A percentile compares a stretch with the other conserved stretches of the same genome.
These are phyloP conservation scores for Pseudoperonospora humuli DNA, from an alignment of 352 stramenopile species.

Conservation along the genomic window DNA sequence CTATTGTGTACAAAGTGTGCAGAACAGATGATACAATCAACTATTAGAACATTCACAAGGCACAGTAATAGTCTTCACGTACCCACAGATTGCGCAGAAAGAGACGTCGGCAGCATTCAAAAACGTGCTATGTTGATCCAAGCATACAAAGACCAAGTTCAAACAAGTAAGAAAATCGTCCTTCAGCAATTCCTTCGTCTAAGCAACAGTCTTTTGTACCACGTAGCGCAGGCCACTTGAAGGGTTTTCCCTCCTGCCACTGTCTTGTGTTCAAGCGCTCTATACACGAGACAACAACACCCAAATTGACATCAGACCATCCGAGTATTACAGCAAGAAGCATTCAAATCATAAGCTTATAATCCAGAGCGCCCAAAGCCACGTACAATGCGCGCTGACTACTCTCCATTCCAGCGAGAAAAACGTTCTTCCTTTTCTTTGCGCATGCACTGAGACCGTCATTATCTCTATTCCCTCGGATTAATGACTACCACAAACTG, in stretches of 20 bases:
- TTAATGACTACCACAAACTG: slow-evolving; percentile 5
- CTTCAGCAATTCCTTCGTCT: neutral
- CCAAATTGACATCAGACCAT: neutral
- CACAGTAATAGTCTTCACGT: neutral
- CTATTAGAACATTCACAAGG: neutral
- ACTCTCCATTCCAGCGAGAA: slow-evolving; percentile 7
- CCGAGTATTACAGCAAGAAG: neutral
- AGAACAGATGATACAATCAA: neutral
- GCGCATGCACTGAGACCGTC: neutral
- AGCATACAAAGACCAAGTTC: neutral
- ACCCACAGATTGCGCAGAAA: slow-evolving; percentile 70
- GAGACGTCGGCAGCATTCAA: slow-evolving; percentile 50
- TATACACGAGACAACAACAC: neutral
- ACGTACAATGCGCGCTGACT: slow-evolving; percentile 16
- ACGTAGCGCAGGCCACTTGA: slow-evolving; percentile 43
- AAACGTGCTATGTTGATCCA: slow-evolving; percentile 40
- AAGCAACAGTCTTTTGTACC: slow-evolving; percentile 20
- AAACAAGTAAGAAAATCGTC: slow-evolving; percentile 2
- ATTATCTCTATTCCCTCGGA: neutral
- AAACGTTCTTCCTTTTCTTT: slow-evolving; percentile 1
- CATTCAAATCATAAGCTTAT: neutral
- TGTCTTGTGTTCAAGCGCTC: slow-evolving; percentile 40
- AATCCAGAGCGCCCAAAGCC: neutral
- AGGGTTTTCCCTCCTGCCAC: slow-evolving; percentile 51
- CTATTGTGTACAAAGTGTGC: slow-evolving; percentile 13